Evolutionary conservation across 1,139 yeast genomes (phyloP).

Genomic region (Blastobotrys illinoisensis): DNA sequence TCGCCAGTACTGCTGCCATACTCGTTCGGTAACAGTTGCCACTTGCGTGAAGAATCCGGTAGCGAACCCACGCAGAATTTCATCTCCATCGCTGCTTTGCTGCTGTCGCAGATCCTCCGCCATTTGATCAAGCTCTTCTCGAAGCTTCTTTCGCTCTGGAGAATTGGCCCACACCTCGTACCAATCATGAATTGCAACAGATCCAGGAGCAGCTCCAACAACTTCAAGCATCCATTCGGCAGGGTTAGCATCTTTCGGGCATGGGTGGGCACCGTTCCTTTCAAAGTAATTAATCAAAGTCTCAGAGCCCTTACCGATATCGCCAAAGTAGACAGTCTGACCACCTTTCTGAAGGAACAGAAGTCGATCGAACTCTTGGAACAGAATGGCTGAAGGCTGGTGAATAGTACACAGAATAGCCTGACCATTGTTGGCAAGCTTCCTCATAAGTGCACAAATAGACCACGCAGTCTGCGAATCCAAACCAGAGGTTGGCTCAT

Average conservation of each 20-base stretch:
- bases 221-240: conserved; percentile 83
- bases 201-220: conserved; percentile 78
- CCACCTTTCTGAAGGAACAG: conserved; percentile 72
- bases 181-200: conserved; percentile 59
- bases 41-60: conserved; percentile 46
- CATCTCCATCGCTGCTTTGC: conserved; percentile 19
- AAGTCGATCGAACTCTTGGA: conserved; percentile 73
- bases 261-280: conserved; percentile 55
- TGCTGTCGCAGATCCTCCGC: conserved; percentile 16
- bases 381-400: conserved; percentile 73
- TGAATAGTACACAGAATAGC: conserved; percentile 80
- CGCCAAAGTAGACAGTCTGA: conserved; percentile 74
- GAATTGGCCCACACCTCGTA: conserved; percentile 62
- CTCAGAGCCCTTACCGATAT: conserved; percentile 59
- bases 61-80: conserved; percentile 32
- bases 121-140: conserved; percentile 27
- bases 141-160: conserved; percentile 44
- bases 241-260: conserved; percentile 67
- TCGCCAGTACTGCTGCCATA: conserved; percentile 65
- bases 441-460: conserved; percentile 67
- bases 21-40: conserved; percentile 45
- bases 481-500: conserved; percentile 90
- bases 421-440: conserved; percentile 71
- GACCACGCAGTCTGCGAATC: conserved; percentile 94
- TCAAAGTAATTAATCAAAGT: conserved; percentile 66